Evolutionary conservation across 805 yeast genomes (phyloP), one percentile per base, ranked within the genome.

Genomic region (Zygotorulaspora danielsina): DNA sequence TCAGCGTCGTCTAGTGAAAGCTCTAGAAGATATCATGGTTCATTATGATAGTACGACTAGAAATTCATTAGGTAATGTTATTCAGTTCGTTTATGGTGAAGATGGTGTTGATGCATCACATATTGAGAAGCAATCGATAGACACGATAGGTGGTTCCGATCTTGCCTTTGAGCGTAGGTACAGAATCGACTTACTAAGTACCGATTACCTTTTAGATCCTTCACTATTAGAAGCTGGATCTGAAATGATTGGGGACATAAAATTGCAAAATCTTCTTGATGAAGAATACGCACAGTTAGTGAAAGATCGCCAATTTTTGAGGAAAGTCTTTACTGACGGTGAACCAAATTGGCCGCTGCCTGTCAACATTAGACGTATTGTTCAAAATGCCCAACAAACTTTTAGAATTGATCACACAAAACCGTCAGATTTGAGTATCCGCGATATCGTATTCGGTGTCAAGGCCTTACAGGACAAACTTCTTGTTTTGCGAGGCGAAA

Each of bases 21-120:
- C 97, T 19, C 70, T 89, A 66, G 97, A 89, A 62, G 97, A 89
- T 69, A 87, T 89, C 50, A 88, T 88, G 94, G 97, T 89, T 31
- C 96, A 90, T 61, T 93, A 93, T 57, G 99, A 93, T 71, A 96
- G 96, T 60, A 90, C 98, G 10, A 89, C 97, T 0, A 82, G 99
- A 71, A 93, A 93, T 66, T 94, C 99, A 4, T 70, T 93, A 48
- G 99, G 99, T 57, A 96, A 90, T 61, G 76, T 93, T 48, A 84
- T 93, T 55, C 97, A 93, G 70, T 93, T 93, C 66, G 76, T 89
- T 45, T 93, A 93, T 59, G 99, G 99, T 73, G 99, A 93, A 66
- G 99, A 93, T 70, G 99, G 99, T 67, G 73, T 93, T 55, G 99
- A 93, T 72, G 98, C 96, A 58, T 84, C 97, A 19, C 95, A 89